Percentiles rank a stretch among this genome's conserved stretches.
phyloP scores from a whole-genome alignment of 345 rosid species.

The Syzygium aromaticum region DNA sequence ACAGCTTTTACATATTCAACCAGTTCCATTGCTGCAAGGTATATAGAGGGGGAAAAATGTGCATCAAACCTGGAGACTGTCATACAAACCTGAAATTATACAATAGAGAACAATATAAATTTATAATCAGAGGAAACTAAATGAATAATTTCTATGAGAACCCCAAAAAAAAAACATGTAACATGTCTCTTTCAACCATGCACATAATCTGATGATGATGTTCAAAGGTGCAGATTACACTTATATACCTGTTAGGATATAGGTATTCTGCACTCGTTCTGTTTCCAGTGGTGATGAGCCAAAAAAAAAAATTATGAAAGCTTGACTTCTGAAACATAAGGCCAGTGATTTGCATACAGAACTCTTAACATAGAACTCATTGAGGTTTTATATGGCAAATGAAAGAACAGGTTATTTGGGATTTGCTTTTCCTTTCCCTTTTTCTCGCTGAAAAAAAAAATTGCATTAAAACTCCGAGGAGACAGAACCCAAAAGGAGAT shows the following conservation, averaged over 20 bases:
- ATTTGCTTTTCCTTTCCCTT: background rate
- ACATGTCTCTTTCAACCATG: background rate
- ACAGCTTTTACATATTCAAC: conserved; percentile 34
- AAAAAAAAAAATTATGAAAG: background rate
- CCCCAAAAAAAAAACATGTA: background rate
- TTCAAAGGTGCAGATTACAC: background rate
- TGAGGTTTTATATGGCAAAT: background rate
- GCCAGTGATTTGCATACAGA: background rate
- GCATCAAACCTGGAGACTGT: conserved; percentile 25
- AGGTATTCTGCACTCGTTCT: background rate
- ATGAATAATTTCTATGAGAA: background rate
- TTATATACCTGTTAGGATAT: background rate
- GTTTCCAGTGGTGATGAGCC: background rate
- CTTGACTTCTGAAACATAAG: background rate
- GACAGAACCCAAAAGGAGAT: background rate
- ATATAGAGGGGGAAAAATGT: conserved; percentile 51
- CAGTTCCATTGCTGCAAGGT: conserved; percentile 39
- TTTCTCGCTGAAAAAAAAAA: background rate
- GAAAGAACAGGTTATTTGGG: background rate
- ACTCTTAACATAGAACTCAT: background rate
- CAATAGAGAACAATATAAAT: conserved; percentile 6
- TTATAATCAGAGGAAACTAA: background rate
- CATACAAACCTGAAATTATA: conserved; percentile 50
- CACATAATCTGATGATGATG: background rate
- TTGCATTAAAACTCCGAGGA: background rate